Evolutionary conservation across 495 filamentous ascomycete species (phyloP).

Genomic region (Penicillium atrosanguineum): DNA sequence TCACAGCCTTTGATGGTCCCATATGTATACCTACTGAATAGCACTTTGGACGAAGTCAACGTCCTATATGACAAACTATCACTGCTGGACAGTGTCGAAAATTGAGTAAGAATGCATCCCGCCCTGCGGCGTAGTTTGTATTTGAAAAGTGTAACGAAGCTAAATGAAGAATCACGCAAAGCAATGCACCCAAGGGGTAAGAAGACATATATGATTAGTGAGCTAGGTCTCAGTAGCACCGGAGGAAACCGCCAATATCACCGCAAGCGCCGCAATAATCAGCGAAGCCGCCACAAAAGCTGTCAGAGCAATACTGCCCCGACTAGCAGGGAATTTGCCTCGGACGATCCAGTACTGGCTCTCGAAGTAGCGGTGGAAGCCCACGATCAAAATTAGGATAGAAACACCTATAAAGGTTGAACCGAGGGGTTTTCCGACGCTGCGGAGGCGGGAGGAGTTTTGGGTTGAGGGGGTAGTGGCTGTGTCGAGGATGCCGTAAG

Average conservation of each 20-base stretch:
- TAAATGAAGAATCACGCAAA: not conserved
- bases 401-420: slow-evolving; percentile 88
- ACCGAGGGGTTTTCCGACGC: slow-evolving; percentile 88
- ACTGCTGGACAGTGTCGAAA: too few relatives aligned
- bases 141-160: too few relatives aligned
- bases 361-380: slow-evolving; percentile 69
- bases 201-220: not conserved
- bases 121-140: too few relatives aligned
- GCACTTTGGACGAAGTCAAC: too few relatives aligned
- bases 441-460: slow-evolving; percentile 53
- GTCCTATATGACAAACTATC: too few relatives aligned
- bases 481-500: slow-evolving; percentile 9
- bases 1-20: too few relatives aligned
- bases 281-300: slow-evolving; percentile 65
- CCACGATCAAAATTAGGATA: slow-evolving; percentile 80
- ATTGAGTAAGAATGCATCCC: too few relatives aligned
- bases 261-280: slow-evolving; percentile 67
- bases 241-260: slow-evolving; percentile 67
- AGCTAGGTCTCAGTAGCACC: slow-evolving; percentile 42
- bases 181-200: not conserved
- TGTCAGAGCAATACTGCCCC: slow-evolving; percentile 80
- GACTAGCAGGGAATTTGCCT: slow-evolving; percentile 90
- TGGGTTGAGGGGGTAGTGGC: slow-evolving; percentile 10
- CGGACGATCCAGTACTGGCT: slow-evolving; percentile 81
- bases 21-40: too few relatives aligned